phyloP scores from a whole-genome alignment of 2,329 filamentous ascomycete genomes.

The Colletotrichum scovillei region DNA sequence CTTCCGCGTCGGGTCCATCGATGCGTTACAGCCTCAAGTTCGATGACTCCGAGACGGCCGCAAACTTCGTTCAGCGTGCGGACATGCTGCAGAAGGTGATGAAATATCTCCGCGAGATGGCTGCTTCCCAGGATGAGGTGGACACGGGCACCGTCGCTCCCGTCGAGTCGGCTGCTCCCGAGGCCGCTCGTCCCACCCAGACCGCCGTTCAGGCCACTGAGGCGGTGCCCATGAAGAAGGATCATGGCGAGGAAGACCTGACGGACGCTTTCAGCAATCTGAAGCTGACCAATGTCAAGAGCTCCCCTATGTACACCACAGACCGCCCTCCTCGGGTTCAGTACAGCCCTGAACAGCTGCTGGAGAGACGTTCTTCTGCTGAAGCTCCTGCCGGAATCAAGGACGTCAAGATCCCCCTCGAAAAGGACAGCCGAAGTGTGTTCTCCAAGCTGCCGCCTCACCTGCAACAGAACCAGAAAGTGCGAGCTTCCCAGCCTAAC shows the following conservation, averaged over 20 bases:
- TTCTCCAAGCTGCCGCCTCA: not conserved
- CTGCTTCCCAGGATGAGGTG: not conserved
- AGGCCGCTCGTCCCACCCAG: not conserved
- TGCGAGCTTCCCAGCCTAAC: not conserved
- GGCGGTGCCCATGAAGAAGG: too few species aligned
- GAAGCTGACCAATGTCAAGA: slow-evolving; percentile 19
- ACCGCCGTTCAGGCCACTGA: not conserved
- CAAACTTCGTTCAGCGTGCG: not conserved
- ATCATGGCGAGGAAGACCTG: not conserved
- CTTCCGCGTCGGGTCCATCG: not conserved
- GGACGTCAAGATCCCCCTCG: slow-evolving; percentile 16
- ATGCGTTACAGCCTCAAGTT: not conserved
- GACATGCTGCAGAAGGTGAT: not conserved
- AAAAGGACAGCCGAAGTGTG: not conserved
- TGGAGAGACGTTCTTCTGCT: not conserved
- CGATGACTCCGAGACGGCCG: not conserved
- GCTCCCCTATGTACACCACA: slow-evolving; percentile 17
- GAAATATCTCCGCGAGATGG: not conserved
- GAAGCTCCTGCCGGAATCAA: slow-evolving; percentile 14
- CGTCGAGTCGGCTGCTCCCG: not conserved
- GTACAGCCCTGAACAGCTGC: slow-evolving; percentile 11
- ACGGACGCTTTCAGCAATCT: slow-evolving; percentile 20
- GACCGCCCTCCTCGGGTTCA: not conserved
- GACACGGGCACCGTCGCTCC: not conserved
- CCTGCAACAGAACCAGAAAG: not conserved